Conservation (phyloP, 179 eudicot species). For the Silene noctiflora region DNA sequence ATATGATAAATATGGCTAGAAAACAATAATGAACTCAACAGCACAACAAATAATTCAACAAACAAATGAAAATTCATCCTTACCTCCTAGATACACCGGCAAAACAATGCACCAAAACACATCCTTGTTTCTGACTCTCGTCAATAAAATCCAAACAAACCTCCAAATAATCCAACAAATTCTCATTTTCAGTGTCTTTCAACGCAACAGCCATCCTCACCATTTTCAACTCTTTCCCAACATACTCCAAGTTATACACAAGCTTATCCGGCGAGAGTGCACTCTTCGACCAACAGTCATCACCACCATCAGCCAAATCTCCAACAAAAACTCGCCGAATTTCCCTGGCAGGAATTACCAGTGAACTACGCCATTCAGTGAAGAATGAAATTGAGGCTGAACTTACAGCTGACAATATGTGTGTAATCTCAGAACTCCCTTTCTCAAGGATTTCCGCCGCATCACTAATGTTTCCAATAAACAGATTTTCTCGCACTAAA, state of each 20-base stretch:
- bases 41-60: not conserved
- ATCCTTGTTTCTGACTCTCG: slow-evolving; percentile 61
- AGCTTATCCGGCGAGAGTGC: slow-evolving; percentile 53
- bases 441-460: slow-evolving; percentile 70
- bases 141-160: slow-evolving; percentile 83
- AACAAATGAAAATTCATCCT: not conserved
- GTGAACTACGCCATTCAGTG: slow-evolving; percentile 60
- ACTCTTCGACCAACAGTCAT: slow-evolving; percentile 24
- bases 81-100: slow-evolving; percentile 99
- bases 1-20: not conserved
- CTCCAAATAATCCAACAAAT: slow-evolving; percentile 90
- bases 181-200: slow-evolving; percentile 81
- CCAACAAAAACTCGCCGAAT: slow-evolving; percentile 62
- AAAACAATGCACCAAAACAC: slow-evolving; percentile 92
- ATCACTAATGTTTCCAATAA: slow-evolving; percentile 63
- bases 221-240: slow-evolving; percentile 77
- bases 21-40: not conserved
- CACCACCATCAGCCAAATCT: slow-evolving; percentile 31
- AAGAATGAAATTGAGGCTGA: slow-evolving; percentile 85
- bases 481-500: slow-evolving; percentile 66
- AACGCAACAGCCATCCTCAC: slow-evolving; percentile 91
- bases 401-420: slow-evolving; percentile 67
- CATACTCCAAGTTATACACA: slow-evolving; percentile 66
- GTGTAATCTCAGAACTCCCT: slow-evolving; percentile 54
- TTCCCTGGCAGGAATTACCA: slow-evolving; percentile 62